These are phyloP conservation scores for Boletus bicolor DNA, from an alignment of 768 basidiomycete genomes.

Conservation along the genomic window DNA sequence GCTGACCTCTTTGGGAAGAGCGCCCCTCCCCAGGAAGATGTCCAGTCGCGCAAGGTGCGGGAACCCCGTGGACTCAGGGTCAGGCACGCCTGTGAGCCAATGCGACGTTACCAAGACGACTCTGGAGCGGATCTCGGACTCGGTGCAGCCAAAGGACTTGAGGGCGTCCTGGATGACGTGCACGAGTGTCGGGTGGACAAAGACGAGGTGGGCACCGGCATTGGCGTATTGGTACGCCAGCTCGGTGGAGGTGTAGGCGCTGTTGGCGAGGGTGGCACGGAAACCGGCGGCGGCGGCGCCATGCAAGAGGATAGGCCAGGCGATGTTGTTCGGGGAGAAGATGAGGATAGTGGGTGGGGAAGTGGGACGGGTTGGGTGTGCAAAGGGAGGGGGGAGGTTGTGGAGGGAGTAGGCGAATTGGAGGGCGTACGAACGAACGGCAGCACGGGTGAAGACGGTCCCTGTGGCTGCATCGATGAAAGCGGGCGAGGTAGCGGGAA, in stretches of 20 bases:
- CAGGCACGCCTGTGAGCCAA: slow-evolving; percentile 40
- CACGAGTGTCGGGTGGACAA: slow-evolving; percentile 62
- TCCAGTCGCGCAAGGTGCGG: slow-evolving; percentile 40
- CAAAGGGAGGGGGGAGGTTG: slow-evolving; percentile 41
- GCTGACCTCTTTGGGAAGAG: slow-evolving; percentile 49
- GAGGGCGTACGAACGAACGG: slow-evolving; percentile 52
- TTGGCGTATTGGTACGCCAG: slow-evolving; percentile 70
- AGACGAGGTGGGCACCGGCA: slow-evolving; percentile 58
- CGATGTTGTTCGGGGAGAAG: slow-evolving; percentile 66
- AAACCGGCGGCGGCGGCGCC: slow-evolving; percentile 61
- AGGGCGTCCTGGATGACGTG: slow-evolving; percentile 57
- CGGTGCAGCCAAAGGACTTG: slow-evolving; percentile 42
- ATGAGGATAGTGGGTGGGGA: slow-evolving; percentile 49
- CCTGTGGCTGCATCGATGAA: slow-evolving; percentile 67
- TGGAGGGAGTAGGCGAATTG: slow-evolving; percentile 57
- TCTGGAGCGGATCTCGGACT: slow-evolving; percentile 46
- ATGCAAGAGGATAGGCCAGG: slow-evolving; percentile 48
- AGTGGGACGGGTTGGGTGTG: slow-evolving; percentile 45
- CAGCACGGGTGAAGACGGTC: slow-evolving; percentile 50
- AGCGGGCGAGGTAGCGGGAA: slow-evolving; percentile 44
- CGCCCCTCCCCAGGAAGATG: slow-evolving; percentile 50
- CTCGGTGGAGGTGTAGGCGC: slow-evolving; percentile 63
- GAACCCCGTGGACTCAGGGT: slow-evolving; percentile 32
- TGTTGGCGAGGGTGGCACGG: slow-evolving; percentile 70
- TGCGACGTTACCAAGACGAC: slow-evolving; percentile 54